Base-by-base conservation (phyloP, 495 filamentous ascomycete genomes). In the Aspergillus ostianus region DNA sequence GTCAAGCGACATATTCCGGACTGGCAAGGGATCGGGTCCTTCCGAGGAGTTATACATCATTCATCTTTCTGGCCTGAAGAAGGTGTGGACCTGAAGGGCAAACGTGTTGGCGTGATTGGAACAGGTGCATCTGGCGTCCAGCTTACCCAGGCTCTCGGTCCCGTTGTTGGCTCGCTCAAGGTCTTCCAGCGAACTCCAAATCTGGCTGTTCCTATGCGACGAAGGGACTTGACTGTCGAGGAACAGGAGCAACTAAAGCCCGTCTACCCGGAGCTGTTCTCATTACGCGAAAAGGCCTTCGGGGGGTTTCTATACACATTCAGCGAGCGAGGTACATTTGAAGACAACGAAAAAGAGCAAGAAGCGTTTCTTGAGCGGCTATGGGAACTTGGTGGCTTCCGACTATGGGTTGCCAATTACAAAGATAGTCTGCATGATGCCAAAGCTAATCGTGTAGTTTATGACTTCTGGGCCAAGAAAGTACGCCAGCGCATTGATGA, bases 41-140 rank as follows among this genome's bases (percentile, higher is more conserved):
- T 82, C 75, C 70, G 77, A 20, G 84, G 86, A 4, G 46, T 64
- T 5, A 70, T 85, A 4, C 70, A 83, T 58, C 85, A 89, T 56
- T 78, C 84, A 0, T 80, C 82, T 2, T 78, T 80, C 67, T 89
- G 86, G 86, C 85, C 85, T 0, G 72, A 80, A 15, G 67, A 78
- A 6, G 66, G 68, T 12, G 68, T 84, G 32, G 70, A 83, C 57
- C 64, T 85, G 8, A 66, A 65, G 18, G 72, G 72, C 47, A 86
- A 87, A 65, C 70, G 73, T 7, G 69, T 74, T 30, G 82, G 80
- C 7, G 70, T 87, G 46, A 80, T 89, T 19, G 86, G 86, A 9
- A 87, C 86, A 0, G 86, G 86, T 10, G 79, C 84, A 0, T 75
- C 81, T 0, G 85, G 83, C 0, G 79, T 87, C 0, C 86, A 89